These are phyloP conservation scores for Pistacia integerrima DNA, from an alignment of 345 rosid genomes.

Conservation along the genomic window DNA sequence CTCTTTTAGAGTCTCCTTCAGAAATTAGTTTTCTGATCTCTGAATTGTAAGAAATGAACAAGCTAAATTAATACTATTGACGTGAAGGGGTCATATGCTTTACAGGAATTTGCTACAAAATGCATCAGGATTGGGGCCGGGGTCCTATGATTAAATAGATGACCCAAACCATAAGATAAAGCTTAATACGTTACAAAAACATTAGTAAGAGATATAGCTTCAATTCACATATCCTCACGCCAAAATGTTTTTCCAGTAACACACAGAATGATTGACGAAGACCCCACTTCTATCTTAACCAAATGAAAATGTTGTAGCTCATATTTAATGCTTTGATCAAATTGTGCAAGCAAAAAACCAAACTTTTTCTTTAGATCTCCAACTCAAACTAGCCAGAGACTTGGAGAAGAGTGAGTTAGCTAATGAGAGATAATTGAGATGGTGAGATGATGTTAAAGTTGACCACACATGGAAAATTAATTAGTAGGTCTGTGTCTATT, in stretches of 20 bases:
- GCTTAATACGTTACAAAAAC: not conserved
- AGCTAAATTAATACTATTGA: not conserved
- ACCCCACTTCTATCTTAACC: not conserved
- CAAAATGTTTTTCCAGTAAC: no score
- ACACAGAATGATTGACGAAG: not conserved
- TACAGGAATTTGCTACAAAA: not conserved
- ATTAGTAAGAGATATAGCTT: not conserved
- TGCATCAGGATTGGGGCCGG: not conserved
- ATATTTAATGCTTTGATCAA: no score
- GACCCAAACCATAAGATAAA: not conserved
- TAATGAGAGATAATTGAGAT: not conserved
- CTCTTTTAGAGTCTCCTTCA: no score
- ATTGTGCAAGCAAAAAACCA: no score
- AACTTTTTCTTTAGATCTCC: not conserved
- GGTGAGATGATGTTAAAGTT: not conserved
- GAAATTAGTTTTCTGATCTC: no score
- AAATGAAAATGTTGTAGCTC: not conserved
- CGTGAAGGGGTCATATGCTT: no score
- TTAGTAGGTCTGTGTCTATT: slow-evolving; percentile 11
- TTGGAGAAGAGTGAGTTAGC: not conserved
- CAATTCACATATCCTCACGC: not conserved
- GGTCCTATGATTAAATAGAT: not conserved
- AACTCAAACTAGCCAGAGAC: not conserved
- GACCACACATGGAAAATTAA: not conserved
- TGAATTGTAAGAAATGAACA: no score